phyloP scores from a whole-genome alignment of 768 basidiomycete species.

The Paxillus involutus region DNA sequence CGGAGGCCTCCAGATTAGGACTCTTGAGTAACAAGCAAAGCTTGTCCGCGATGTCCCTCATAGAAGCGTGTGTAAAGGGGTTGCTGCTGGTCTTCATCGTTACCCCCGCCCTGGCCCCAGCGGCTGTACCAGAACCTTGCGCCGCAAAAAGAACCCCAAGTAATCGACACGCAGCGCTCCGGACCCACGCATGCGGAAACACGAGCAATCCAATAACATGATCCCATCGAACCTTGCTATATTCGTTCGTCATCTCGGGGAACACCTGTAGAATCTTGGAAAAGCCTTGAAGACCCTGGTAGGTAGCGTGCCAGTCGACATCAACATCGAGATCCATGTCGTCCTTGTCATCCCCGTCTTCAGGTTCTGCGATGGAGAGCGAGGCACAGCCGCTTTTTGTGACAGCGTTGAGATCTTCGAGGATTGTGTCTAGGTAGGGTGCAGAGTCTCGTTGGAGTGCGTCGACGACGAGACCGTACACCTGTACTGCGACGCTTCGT shows the following conservation, averaged over 20 bases:
- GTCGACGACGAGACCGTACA: constrained; percentile 82
- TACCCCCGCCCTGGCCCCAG: neutral
- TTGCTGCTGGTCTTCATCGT: too few relatives aligned
- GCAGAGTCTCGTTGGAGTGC: constrained; percentile 49
- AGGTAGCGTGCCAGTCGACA: constrained; percentile 78
- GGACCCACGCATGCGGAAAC: constrained; percentile 95
- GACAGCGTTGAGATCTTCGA: constrained; percentile 53
- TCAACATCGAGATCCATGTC: constrained; percentile 54
- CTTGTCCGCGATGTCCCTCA: constrained; percentile 74
- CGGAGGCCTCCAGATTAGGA: constrained; percentile 65
- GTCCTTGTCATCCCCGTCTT: constrained; percentile 30
- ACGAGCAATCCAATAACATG: constrained; percentile 64
- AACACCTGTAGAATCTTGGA: constrained; percentile 61
- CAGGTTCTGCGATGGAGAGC: constrained; percentile 32
- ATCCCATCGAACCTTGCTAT: constrained; percentile 59
- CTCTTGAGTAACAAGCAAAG: constrained; percentile 80
- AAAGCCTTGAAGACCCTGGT: constrained; percentile 71
- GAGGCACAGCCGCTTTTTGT: constrained; percentile 8
- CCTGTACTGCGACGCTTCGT: constrained; percentile 72
- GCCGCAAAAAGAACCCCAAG: constrained; percentile 67
- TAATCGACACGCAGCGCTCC: constrained; percentile 74
- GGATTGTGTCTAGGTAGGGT: constrained; percentile 46
- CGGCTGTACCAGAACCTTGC: constrained; percentile 33
- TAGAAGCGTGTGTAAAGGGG: constrained; percentile 52
- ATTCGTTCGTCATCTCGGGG: constrained; percentile 46